A percentile compares a stretch with the other conserved stretches of the same genome.
phyloP scores from a whole-genome alignment of 139 green algal genomes.

The Zygnema cylindricum region DNA sequence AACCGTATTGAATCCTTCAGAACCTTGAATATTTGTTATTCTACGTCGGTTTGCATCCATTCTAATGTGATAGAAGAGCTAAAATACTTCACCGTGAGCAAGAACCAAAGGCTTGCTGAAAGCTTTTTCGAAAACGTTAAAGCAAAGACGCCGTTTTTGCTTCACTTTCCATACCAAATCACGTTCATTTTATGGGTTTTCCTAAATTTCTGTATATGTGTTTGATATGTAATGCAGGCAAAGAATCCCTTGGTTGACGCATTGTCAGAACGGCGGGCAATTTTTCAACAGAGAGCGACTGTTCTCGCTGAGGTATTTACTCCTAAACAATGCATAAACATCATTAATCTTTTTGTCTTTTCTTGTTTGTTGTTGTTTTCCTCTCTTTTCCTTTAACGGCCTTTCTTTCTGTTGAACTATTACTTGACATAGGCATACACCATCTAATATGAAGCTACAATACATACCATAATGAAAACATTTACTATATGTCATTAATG shows the following conservation, averaged over 20 bases:
- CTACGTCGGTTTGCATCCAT: no score
- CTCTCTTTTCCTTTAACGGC: not conserved
- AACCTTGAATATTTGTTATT: no score
- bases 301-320: not conserved
- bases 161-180: not conserved
- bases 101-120: not conserved
- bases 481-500: not conserved
- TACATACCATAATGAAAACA: not conserved
- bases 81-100: not conserved
- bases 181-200: not conserved
- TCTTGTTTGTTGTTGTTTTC: not conserved
- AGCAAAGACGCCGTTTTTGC: not conserved
- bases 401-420: not conserved
- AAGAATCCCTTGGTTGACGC: not conserved
- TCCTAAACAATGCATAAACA: not conserved
- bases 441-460: not conserved
- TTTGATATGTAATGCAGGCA: not conserved
- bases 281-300: not conserved
- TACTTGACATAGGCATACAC: not conserved
- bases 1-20: no score
- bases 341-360: not conserved
- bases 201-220: not conserved
- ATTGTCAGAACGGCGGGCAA: not conserved
- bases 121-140: no score
- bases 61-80: no score